Evolutionary conservation across 2,329 filamentous ascomycete genomes (phyloP).

Genomic region (Beauveria bassiana): DNA sequence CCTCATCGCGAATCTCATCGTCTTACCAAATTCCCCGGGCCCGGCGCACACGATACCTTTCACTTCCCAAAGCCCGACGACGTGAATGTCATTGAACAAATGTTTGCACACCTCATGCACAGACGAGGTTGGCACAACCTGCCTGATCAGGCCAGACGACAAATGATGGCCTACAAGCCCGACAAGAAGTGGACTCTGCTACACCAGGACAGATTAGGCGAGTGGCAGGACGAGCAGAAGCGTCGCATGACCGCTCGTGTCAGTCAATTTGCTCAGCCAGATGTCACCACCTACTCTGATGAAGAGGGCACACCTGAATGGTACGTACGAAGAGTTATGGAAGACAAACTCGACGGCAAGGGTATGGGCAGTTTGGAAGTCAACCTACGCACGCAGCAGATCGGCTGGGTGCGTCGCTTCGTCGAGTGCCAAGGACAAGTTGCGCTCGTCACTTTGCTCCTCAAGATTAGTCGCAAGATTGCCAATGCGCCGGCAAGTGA

Average conservation of each 20-base stretch:
- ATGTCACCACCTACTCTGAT: conserved; percentile 71
- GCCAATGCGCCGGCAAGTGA: conserved; percentile 62
- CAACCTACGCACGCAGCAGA: conserved; percentile 90
- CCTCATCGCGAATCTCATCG: conserved; percentile 49
- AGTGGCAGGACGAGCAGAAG: conserved; percentile 92
- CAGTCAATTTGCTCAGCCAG: conserved; percentile 60
- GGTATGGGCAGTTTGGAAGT: conserved; percentile 89
- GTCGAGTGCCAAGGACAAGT: conserved; percentile 97
- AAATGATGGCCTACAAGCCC: conserved; percentile 93
- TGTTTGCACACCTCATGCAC: conserved; percentile 91
- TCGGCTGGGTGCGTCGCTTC: conserved; percentile 94
- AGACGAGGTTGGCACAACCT: conserved; percentile 97
- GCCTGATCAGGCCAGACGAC: conserved; percentile 84
- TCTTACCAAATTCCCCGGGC: conserved; percentile 42
- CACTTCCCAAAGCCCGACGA: conserved; percentile 67
- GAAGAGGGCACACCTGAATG: conserved; percentile 96
- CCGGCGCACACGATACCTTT: conserved; percentile 39
- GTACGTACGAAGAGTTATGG: conserved; percentile 96
- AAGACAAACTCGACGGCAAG: conserved; percentile 86
- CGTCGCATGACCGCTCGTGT: conserved; percentile 67
- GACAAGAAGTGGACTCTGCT: conserved; percentile 97
- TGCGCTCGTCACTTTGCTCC: conserved; percentile 84
- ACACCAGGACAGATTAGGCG: conserved; percentile 86
- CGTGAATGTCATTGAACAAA: conserved; percentile 77
- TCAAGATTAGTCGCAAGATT: conserved; percentile 87